Evolutionary conservation across 352 stramenopile species (phyloP).

Genomic region (Phytophthora vignae): DNA sequence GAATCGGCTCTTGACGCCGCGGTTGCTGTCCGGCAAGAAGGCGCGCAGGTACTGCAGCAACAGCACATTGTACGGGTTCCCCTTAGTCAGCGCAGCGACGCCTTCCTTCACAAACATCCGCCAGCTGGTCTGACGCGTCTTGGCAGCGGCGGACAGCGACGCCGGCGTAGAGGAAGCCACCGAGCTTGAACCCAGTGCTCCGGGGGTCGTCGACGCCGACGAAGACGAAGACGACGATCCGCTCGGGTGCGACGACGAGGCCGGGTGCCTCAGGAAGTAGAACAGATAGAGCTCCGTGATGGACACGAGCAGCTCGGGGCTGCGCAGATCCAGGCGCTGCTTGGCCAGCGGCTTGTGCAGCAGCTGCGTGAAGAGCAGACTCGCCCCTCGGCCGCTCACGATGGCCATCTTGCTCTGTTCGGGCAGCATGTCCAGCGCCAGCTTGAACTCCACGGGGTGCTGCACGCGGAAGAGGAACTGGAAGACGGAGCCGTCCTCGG

Average conservation of each 20-base stretch:
- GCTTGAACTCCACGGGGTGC: slow-evolving; percentile 85
- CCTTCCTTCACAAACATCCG: slow-evolving; percentile 76
- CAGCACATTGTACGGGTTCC: slow-evolving; percentile 88
- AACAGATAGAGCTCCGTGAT: slow-evolving; percentile 89
- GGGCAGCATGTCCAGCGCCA: slow-evolving; percentile 79
- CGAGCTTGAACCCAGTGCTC: slow-evolving; percentile 33
- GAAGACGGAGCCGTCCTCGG: slow-evolving; percentile 81
- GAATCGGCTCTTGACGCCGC: slow-evolving; percentile 76
- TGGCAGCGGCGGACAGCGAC: slow-evolving; percentile 61
- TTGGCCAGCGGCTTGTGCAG: slow-evolving; percentile 85
- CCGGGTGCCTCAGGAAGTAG: slow-evolving; percentile 85
- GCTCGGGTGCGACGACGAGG: slow-evolving; percentile 72
- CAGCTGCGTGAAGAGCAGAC: slow-evolving; percentile 82
- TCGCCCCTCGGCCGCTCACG: slow-evolving; percentile 69
- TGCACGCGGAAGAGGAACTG: slow-evolving; percentile 81
- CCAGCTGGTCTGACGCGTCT: slow-evolving; percentile 72
- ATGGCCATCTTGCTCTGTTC: slow-evolving; percentile 87
- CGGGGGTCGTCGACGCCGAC: slow-evolving; percentile 9
- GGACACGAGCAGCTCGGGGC: slow-evolving; percentile 80
- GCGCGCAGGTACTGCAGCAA: slow-evolving; percentile 81
- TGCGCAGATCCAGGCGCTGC: slow-evolving; percentile 78
- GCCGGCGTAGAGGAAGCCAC: slow-evolving; percentile 58
- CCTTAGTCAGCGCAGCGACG: slow-evolving; percentile 63
- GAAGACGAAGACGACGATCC: slow-evolving; percentile 28
- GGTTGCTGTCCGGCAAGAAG: slow-evolving; percentile 77